Percentiles rank a stretch among this genome's conserved stretches.
Evolutionary conservation across 1,284 basidiomycete genomes (phyloP).

Genomic region (Phylloporus sp.): DNA sequence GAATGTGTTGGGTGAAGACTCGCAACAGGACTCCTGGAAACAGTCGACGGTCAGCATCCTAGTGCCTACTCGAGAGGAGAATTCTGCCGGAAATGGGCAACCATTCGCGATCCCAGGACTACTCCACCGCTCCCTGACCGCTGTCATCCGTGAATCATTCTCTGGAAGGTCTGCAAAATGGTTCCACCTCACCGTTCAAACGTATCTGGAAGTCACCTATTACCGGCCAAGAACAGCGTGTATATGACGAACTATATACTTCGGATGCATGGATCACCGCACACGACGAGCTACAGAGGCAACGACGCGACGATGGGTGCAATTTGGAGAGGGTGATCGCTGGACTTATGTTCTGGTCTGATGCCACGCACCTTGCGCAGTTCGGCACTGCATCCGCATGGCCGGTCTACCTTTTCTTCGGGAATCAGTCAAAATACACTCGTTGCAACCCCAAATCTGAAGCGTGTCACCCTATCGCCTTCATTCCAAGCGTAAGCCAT

Average conservation of each 20-base stretch:
- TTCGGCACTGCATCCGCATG: constrained; percentile 46
- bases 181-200: constrained; percentile 25
- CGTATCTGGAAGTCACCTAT: constrained; percentile 14
- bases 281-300: constrained; percentile 33
- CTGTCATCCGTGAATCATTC: constrained; percentile 11
- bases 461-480: constrained; percentile 45
- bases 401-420: constrained; percentile 49
- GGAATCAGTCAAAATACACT: constrained; percentile 47
- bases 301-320: constrained; percentile 20
- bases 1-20: neutral
- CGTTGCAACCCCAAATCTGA: constrained; percentile 28
- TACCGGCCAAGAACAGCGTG: constrained; percentile 2
- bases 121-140: neutral
- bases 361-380: constrained; percentile 45
- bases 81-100: constrained; percentile 9
- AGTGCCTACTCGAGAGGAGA: constrained; percentile 13
- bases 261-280: constrained; percentile 21
- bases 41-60: constrained; percentile 10
- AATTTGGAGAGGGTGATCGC: constrained; percentile 34
- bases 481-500: constrained; percentile 41
- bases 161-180: neutral
- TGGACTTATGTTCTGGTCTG: constrained; percentile 46
- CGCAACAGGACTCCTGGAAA: constrained; percentile 13
- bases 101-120: constrained; percentile 10
- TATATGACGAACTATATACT: constrained; percentile 24